These are phyloP conservation scores for Naganishia friedmannii DNA, from an alignment of 768 basidiomycete species.

Conservation along the genomic window DNA sequence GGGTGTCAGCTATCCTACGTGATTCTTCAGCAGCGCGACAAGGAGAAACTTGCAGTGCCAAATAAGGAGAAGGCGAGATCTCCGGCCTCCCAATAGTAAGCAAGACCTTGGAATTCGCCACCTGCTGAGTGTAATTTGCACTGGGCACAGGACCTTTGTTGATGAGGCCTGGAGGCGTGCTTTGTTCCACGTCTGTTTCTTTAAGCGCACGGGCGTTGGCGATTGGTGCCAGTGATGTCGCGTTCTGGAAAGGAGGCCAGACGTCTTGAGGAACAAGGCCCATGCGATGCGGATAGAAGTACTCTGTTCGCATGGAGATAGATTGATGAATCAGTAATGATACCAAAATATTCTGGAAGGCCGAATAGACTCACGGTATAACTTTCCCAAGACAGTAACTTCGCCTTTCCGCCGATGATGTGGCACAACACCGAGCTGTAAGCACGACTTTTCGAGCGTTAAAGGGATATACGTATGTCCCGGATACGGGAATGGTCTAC, in stretches of 20 bases:
- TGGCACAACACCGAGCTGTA: slow-evolving; percentile 5
- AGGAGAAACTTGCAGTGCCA: slow-evolving; percentile 36
- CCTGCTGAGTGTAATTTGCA: slow-evolving; percentile 38
- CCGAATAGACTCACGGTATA: slow-evolving; percentile 1
- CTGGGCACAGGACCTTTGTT: slow-evolving; percentile 35
- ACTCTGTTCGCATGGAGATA: background rate
- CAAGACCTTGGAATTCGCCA: slow-evolving; percentile 41
- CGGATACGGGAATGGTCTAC: slow-evolving; percentile 22
- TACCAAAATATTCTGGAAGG: background rate
- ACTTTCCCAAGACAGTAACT: slow-evolving; percentile 13
- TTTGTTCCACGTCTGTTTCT: background rate
- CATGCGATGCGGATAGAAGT: slow-evolving; percentile 20
- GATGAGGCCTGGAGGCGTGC: slow-evolving; percentile 8
- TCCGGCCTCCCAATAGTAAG: slow-evolving; percentile 44
- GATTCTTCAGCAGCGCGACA: background rate
- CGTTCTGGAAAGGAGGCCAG: slow-evolving; percentile 11
- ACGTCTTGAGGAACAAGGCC: background rate
- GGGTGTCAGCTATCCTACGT: background rate
- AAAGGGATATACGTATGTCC: slow-evolving; percentile 22
- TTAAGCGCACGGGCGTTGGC: slow-evolving; percentile 1
- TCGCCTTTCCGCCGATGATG: slow-evolving; percentile 11
- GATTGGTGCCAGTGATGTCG: slow-evolving; percentile 15
- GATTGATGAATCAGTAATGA: background rate
- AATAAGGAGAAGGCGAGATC: slow-evolving; percentile 46
- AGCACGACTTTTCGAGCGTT: slow-evolving; percentile 9